phyloP scores from a whole-genome alignment of 352 stramenopile genomes.

The Globisporangium middletonii region DNA sequence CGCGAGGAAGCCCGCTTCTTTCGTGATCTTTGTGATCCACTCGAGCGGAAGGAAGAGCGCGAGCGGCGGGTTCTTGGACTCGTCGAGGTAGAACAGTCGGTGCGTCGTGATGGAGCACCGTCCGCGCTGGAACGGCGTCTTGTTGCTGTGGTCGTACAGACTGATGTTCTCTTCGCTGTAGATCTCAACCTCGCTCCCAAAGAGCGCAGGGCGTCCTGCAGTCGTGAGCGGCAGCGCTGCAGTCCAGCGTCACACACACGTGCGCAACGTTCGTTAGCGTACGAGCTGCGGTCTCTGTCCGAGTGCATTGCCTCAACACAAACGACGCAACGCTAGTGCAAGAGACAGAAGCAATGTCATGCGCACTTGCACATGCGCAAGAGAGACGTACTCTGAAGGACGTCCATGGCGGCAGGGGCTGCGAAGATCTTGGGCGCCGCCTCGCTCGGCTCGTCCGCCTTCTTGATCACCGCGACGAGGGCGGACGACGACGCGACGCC shows the following conservation, averaged over 20 bases:
- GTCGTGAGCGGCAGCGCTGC: slow-evolving; percentile 64
- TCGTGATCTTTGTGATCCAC: slow-evolving; percentile 61
- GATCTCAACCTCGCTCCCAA: slow-evolving; percentile 81
- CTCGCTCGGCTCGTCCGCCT: slow-evolving; percentile 12
- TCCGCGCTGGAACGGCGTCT: slow-evolving; percentile 62
- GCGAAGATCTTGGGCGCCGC: slow-evolving; percentile 14
- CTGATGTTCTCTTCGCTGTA: slow-evolving; percentile 83
- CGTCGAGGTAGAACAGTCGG: slow-evolving; percentile 79
- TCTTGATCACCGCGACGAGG: slow-evolving; percentile 6
- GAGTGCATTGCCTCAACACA: neutral
- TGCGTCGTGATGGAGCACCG: slow-evolving; percentile 81
- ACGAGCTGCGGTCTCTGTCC: too few relatives aligned
- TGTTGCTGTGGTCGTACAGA: slow-evolving; percentile 76
- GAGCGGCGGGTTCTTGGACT: slow-evolving; percentile 37
- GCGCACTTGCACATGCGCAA: neutral
- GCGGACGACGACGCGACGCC: neutral
- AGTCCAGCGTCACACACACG: neutral
- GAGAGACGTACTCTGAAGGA: slow-evolving; percentile 50
- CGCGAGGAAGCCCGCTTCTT: slow-evolving; percentile 79
- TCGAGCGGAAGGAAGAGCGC: slow-evolving; percentile 69
- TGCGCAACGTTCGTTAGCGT: neutral
- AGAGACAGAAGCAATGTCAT: neutral
- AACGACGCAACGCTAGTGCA: neutral
- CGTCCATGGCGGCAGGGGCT: slow-evolving; percentile 40
- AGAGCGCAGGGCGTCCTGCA: slow-evolving; percentile 64